These are phyloP conservation scores for Pisolithus marmoratus DNA, from an alignment of 768 basidiomycete species.

Conservation along the genomic window DNA sequence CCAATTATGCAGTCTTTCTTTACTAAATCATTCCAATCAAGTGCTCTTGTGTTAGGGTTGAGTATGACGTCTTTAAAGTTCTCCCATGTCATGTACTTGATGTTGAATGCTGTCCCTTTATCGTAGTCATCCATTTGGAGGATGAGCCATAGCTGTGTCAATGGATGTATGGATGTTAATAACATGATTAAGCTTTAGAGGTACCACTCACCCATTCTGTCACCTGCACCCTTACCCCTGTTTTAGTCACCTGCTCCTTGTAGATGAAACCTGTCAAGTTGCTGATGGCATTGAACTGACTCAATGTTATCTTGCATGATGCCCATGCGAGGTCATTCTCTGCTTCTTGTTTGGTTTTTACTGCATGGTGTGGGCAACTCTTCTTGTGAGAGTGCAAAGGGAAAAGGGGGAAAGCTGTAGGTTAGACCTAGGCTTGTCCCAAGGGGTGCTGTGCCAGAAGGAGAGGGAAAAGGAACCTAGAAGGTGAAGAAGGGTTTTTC, in stretches of 20 bases:
- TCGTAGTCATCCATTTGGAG: background rate
- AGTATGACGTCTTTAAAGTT: background rate
- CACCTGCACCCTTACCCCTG: background rate
- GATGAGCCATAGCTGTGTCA: background rate
- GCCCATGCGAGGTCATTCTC: background rate
- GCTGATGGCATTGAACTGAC: background rate
- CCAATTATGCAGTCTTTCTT: background rate
- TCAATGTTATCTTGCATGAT: background rate
- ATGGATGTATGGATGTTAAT: background rate
- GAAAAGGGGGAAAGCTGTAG: too few relatives aligned
- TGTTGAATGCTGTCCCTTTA: background rate
- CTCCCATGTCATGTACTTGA: background rate
- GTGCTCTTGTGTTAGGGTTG: background rate
- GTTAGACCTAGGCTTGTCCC: too few relatives aligned
- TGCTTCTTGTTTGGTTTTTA: background rate
- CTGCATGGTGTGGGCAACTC: too few relatives aligned
- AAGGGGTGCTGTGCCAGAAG: too few relatives aligned
- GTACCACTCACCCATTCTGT: background rate
- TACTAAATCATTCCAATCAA: background rate
- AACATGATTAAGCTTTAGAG: too few relatives aligned
- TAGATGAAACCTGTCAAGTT: background rate
- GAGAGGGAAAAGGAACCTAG: too few relatives aligned
- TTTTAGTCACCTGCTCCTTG: background rate
- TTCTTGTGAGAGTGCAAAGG: too few relatives aligned
- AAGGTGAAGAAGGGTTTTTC: too few relatives aligned